Evolutionary conservation across 192 early-diverging fungal species (phyloP).

Genomic region (Coemansia sp.): DNA sequence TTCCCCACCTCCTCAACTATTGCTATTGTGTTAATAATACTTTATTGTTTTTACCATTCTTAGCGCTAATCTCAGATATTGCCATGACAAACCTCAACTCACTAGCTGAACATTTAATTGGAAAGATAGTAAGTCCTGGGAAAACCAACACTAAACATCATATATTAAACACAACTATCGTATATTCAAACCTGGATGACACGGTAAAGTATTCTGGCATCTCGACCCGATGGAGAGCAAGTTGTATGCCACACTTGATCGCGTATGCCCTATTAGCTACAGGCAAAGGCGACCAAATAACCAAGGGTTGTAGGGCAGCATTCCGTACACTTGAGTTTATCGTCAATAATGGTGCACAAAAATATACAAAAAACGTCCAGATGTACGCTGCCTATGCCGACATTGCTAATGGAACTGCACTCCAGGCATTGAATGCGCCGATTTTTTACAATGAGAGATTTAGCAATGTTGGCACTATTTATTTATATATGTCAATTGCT

Average conservation of each 20-base stretch:
- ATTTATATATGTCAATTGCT: neutral
- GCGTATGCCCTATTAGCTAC: neutral
- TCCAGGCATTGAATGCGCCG: neutral
- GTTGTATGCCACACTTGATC: neutral
- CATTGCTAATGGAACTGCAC: neutral
- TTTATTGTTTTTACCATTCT: too few relatives aligned
- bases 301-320: neutral
- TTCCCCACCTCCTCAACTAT: too few relatives aligned
- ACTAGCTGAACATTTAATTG: too few relatives aligned
- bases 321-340: neutral
- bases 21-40: too few relatives aligned
- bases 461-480: neutral
- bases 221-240: neutral
- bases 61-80: too few relatives aligned
- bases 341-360: neutral
- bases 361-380: neutral
- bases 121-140: too few relatives aligned
- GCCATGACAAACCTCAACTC: too few relatives aligned
- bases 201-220: constrained; percentile 1
- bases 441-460: neutral
- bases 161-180: too few relatives aligned
- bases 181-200: too few relatives aligned
- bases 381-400: neutral
- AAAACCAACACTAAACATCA: too few relatives aligned
- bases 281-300: neutral